phyloP scores from a whole-genome alignment of 495 filamentous ascomycete genomes.

The Penicillium crystallinum region DNA sequence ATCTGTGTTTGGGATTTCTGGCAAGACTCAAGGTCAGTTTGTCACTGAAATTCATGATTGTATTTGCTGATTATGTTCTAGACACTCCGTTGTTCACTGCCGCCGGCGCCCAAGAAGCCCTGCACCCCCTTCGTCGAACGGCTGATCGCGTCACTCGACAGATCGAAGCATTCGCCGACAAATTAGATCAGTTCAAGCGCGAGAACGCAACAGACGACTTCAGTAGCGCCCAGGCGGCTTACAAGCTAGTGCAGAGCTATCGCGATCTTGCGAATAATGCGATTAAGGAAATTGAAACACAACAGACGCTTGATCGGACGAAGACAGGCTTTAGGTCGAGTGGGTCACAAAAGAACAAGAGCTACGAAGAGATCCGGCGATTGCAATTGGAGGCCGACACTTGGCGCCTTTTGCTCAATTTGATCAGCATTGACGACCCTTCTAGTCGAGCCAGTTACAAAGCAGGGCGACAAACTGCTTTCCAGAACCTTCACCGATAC shows the following conservation, averaged over 20 bases:
- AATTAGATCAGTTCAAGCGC: conserved; percentile 54
- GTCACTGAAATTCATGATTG: neutral
- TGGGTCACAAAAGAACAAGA: conserved; percentile 25
- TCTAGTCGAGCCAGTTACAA: conserved; percentile 27
- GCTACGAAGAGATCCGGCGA: conserved; percentile 54
- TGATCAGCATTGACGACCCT: conserved; percentile 51
- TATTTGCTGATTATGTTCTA: conserved; percentile 15
- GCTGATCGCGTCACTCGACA: conserved; percentile 58
- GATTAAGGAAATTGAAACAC: conserved; percentile 35
- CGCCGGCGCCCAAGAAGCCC: conserved; percentile 43
- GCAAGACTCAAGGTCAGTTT: conserved; percentile 15
- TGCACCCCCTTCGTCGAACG: conserved; percentile 52
- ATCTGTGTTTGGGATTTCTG: conserved; percentile 5
- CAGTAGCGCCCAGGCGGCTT: conserved; percentile 37
- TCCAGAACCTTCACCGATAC: conserved; percentile 50
- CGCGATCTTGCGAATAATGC: conserved; percentile 37
- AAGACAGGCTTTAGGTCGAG: conserved; percentile 28
- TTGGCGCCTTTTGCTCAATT: conserved; percentile 74
- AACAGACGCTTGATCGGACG: conserved; percentile 33
- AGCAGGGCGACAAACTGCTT: conserved; percentile 35
- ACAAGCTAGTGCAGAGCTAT: conserved; percentile 41
- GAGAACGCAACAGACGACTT: conserved; percentile 35
- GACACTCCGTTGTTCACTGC: conserved; percentile 43
- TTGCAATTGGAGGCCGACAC: conserved; percentile 75
- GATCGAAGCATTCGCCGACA: conserved; percentile 61